Evolutionary conservation across 805 yeast species (phyloP).

Genomic region (Cyberlindnera samutprakarnensis): DNA sequence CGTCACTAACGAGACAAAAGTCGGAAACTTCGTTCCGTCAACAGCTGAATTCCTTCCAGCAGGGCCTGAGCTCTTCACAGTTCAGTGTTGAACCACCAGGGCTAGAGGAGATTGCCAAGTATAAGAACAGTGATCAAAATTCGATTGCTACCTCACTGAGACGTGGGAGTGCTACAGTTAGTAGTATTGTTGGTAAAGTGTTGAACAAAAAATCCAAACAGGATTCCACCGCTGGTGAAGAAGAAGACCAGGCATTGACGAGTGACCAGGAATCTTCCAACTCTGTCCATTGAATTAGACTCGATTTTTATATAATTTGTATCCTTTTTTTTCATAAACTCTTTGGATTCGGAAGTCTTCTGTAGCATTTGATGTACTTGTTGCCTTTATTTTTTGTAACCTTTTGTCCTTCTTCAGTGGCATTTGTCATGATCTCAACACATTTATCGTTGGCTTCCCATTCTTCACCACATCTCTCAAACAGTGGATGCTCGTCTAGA

Average conservation of each 20-base stretch:
- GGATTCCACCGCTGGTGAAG: slow-evolving; percentile 20
- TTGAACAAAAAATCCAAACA: slow-evolving; percentile 19
- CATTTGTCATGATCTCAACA: slow-evolving; percentile 77
- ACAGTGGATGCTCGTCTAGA: slow-evolving; percentile 83
- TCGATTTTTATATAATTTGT: background rate
- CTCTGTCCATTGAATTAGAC: background rate
- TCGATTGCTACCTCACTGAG: slow-evolving; percentile 29
- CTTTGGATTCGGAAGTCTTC: slow-evolving; percentile 59
- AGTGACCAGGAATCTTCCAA: slow-evolving; percentile 14
- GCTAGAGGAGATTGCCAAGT: slow-evolving; percentile 28
- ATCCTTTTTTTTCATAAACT: background rate
- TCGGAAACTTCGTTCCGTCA: slow-evolving; percentile 19
- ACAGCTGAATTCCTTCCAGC: slow-evolving; percentile 14
- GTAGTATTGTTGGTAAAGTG: slow-evolving; percentile 27
- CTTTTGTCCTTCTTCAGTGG: slow-evolving; percentile 98
- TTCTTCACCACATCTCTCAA: slow-evolving; percentile 68
- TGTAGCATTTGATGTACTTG: slow-evolving; percentile 85
- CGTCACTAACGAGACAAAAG: slow-evolving; percentile 12
- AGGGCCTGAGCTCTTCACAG: slow-evolving; percentile 4
- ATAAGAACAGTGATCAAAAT: slow-evolving; percentile 23
- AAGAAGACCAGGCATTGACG: slow-evolving; percentile 22
- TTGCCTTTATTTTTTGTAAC: slow-evolving; percentile 85
- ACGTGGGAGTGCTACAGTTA: slow-evolving; percentile 36
- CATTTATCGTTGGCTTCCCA: slow-evolving; percentile 80
- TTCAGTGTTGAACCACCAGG: slow-evolving; percentile 30